Base-by-base conservation (phyloP, 75 land plant genomes). In the Adiantum capillusveneris region DNA sequence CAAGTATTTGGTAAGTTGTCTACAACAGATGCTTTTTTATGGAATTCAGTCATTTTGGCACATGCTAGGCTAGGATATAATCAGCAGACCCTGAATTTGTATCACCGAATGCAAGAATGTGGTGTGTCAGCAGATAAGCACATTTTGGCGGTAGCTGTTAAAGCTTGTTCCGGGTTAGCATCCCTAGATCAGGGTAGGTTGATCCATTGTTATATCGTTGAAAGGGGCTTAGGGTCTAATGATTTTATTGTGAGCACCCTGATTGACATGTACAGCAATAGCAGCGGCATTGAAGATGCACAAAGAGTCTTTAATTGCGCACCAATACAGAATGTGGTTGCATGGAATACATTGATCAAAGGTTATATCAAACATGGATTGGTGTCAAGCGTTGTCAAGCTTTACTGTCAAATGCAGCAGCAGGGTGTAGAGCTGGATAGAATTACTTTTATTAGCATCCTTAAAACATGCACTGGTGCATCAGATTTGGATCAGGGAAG, bases 61-160 rank as follows among this genome's bases (percentile, higher is more conserved):
- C n/a, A 46, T 46, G 49, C 65, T 21, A 66, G 59, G 20, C 1
- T 37, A 29, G 80, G 84, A 3, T 53, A 77, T 59, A 43, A 59
- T 50, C 31, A 0, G 19, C 57, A 24, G 65, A 75, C 75, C 36
- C 29, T 60, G 69, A 43, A 31, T 49, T 16, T 76, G 41, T 80
- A 75, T 60, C 66, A 77, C 27, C 59, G 62, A 20, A 81, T 81
- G 84, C 77, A 68, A 0, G 56, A 45, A 27, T 61, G 29, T 30
- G 60, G 71, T 45, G 66, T 68, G 11, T 56, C 61, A 19, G 65
- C 84, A 9, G 80, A 84, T 63, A 43, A 12, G 24, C 77, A 56
- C 48, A 61, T 79, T 1, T 79, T 74, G 19, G 77, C 80, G 0
- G 54, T 65, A 6, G 43, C 73, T 31, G 62, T 84, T 25, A 66